These are phyloP conservation scores for Trametes maxima DNA, from an alignment of 768 basidiomycete species.

Conservation along the genomic window DNA sequence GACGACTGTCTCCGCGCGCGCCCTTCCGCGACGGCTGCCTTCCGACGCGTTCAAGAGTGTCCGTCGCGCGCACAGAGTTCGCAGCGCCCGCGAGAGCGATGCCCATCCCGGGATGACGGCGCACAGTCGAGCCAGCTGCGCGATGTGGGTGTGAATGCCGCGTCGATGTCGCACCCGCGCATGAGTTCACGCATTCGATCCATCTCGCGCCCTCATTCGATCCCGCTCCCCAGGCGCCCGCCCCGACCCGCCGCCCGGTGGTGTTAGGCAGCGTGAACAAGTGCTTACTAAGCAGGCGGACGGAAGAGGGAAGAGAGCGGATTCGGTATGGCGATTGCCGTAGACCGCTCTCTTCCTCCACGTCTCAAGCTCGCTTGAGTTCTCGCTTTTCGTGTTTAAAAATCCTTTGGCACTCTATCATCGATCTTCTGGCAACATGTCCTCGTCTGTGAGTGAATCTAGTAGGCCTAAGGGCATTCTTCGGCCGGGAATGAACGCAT, in stretches of 20 bases:
- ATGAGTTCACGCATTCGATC: no score
- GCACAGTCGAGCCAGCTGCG: no score
- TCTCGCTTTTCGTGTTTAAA: neutral
- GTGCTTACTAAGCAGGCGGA: conserved; percentile 8
- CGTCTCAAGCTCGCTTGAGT: neutral
- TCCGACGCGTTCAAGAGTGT: no score
- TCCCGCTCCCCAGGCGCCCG: no score
- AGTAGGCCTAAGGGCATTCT: neutral
- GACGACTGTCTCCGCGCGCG: neutral
- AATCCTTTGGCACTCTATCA: neutral
- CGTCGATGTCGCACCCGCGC: no score
- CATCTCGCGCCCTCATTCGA: no score
- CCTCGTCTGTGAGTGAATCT: no score
- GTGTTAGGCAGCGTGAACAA: neutral
- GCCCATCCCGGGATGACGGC: no score
- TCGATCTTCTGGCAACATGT: neutral
- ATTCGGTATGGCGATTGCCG: neutral
- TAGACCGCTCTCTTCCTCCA: conserved; percentile 1
- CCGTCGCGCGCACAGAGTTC: no score
- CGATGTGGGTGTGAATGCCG: no score
- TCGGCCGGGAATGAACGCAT: neutral
- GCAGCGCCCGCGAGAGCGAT: no score
- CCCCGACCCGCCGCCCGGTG: neutral
- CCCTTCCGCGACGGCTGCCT: no score
- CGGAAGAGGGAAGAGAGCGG: conserved; percentile 8